Conservation (phyloP, 495 filamentous ascomycete species). For the Podospora pseudocomata region DNA sequence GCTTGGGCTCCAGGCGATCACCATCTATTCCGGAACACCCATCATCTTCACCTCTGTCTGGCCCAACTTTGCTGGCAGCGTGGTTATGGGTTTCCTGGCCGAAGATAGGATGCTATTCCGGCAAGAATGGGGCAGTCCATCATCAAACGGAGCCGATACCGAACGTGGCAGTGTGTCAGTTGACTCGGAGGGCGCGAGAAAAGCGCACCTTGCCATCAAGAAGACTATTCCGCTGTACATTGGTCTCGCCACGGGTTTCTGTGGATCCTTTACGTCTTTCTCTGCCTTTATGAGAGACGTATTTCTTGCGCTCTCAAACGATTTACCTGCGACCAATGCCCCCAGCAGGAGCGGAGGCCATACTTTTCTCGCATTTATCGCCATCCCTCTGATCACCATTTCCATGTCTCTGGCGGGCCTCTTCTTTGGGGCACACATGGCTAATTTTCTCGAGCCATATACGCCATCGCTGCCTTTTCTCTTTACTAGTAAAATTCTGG, state of each 20-base stretch:
- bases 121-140: slow-evolving; percentile 25
- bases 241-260: slow-evolving; percentile 89
- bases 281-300: slow-evolving; percentile 82
- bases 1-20: slow-evolving; percentile 76
- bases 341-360: slow-evolving; percentile 67
- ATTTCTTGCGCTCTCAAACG: slow-evolving; percentile 81
- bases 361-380: slow-evolving; percentile 73
- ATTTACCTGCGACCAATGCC: slow-evolving; percentile 39
- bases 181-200: slow-evolving; percentile 42
- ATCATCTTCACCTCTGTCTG: slow-evolving; percentile 72
- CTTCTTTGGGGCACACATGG: slow-evolving; percentile 72
- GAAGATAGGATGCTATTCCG: slow-evolving; percentile 78
- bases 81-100: slow-evolving; percentile 80
- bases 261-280: slow-evolving; percentile 89
- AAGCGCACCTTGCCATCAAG: slow-evolving; percentile 57
- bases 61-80: slow-evolving; percentile 83
- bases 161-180: slow-evolving; percentile 23
- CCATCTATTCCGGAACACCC: slow-evolving; percentile 74
- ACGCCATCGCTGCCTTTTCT: slow-evolving; percentile 57
- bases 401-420: slow-evolving; percentile 65
- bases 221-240: slow-evolving; percentile 89
- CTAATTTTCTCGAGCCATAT: slow-evolving; percentile 54
- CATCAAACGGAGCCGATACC: slow-evolving; percentile 17
- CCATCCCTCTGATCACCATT: slow-evolving; percentile 64
- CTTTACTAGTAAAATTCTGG: slow-evolving; percentile 55